Evolutionary conservation across 139 green algal genomes (phyloP).

Genomic region (Pleodorina starrii): DNA sequence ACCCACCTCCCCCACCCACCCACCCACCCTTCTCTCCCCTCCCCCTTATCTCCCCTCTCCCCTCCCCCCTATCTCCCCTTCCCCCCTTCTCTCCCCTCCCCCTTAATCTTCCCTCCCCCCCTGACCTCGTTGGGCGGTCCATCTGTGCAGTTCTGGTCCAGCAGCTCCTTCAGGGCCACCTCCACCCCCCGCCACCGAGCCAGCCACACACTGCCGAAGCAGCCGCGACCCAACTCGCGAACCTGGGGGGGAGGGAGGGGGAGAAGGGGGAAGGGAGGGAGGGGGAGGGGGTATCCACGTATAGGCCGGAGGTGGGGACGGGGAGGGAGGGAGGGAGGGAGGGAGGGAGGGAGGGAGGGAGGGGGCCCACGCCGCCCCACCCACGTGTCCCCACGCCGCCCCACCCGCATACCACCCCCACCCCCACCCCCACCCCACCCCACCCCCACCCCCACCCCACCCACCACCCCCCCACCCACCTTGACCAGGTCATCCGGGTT

Average conservation of each 20-base stretch:
- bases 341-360: too few relatives aligned
- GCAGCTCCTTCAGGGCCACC: conserved; percentile 82
- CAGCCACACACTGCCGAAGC: conserved; percentile 79
- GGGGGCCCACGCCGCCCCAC: too few relatives aligned
- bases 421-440: too few relatives aligned
- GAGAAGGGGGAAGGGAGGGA: too few relatives aligned
- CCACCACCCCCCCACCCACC: conserved; percentile 29
- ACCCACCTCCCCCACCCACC: background rate
- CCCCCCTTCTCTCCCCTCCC: background rate
- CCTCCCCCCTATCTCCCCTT: background rate
- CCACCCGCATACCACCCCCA: too few relatives aligned
- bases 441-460: too few relatives aligned
- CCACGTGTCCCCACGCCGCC: too few relatives aligned
- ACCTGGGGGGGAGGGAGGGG: too few relatives aligned
- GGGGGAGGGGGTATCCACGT: too few relatives aligned
- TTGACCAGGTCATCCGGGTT: conserved; percentile 67
- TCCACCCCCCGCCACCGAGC: conserved; percentile 76
- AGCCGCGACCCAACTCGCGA: conserved; percentile 73
- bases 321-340: too few relatives aligned
- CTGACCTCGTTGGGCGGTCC: conserved; percentile 52
- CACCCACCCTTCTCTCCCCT: background rate
- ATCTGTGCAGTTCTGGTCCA: conserved; percentile 31
- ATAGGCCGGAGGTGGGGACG: too few relatives aligned
- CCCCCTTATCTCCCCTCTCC: background rate
- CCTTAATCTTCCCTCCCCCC: background rate